Evolutionary conservation across 2,329 filamentous ascomycete genomes (phyloP).

Genomic region (Claviceps arundinis): DNA sequence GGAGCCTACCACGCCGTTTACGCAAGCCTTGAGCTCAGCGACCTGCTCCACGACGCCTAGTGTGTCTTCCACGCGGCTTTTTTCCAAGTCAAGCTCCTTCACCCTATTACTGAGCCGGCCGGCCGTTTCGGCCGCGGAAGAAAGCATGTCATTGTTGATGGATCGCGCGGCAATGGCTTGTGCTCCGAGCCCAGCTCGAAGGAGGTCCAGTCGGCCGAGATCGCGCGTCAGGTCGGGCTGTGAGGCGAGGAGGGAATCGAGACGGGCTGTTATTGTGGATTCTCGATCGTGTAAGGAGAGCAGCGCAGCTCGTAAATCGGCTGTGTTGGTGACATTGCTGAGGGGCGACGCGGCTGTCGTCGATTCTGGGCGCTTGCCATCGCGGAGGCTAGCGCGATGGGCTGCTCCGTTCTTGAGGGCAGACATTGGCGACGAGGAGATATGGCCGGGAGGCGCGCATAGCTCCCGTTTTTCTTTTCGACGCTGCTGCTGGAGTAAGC

Average conservation of each 20-base stretch:
- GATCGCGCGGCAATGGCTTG: constrained; percentile 73
- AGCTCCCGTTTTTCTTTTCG: constrained; percentile 18
- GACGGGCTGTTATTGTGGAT: constrained; percentile 55
- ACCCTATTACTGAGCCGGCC: constrained; percentile 77
- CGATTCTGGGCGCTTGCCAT: constrained; percentile 15
- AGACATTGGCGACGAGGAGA: constrained; percentile 32
- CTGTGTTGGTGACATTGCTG: constrained; percentile 58
- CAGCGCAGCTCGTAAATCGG: constrained; percentile 69
- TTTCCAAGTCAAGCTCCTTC: constrained; percentile 77
- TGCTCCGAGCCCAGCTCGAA: constrained; percentile 76
- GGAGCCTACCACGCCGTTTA: constrained; percentile 83
- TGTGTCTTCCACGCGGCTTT: constrained; percentile 80
- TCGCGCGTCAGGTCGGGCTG: constrained; percentile 81
- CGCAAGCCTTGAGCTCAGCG: constrained; percentile 89
- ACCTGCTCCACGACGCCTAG: constrained; percentile 90
- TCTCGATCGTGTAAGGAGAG: constrained; percentile 65
- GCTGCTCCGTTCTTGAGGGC: constrained; percentile 30
- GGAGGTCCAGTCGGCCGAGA: constrained; percentile 72
- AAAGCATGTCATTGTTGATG: constrained; percentile 84
- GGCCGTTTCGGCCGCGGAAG: constrained; percentile 73
- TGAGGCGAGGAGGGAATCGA: constrained; percentile 65
- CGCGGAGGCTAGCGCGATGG: constrained; percentile 20
- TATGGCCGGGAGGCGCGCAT: constrained; percentile 29
- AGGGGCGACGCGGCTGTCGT: constrained; percentile 26
- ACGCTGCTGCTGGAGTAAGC: not conserved